Evolutionary conservation across 805 yeast species (phyloP).

Genomic region (Cyberlindnera sargentensis): DNA sequence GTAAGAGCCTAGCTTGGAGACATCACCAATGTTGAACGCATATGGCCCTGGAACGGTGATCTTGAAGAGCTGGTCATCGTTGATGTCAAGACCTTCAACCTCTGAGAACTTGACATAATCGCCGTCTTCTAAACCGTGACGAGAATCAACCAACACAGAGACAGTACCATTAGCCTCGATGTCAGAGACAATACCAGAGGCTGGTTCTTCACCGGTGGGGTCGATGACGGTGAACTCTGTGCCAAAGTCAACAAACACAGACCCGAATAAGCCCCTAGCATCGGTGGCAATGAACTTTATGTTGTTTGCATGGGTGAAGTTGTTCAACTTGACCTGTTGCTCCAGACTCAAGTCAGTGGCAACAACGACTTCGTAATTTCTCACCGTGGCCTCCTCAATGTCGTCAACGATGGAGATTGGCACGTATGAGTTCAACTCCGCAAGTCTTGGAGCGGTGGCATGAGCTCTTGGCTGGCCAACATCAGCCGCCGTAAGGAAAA

Average conservation of each 20-base stretch:
- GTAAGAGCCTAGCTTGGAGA: conserved; percentile 56
- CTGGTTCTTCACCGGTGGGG: conserved; percentile 89
- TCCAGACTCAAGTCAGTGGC: conserved; percentile 71
- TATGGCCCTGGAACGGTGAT: conserved; percentile 91
- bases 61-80: conserved; percentile 67
- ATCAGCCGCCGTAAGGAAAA: conserved; percentile 65
- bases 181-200: conserved; percentile 79
- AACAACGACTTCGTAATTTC: conserved; percentile 72
- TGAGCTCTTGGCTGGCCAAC: conserved; percentile 74
- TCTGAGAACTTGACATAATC: conserved; percentile 82
- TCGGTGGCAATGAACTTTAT: conserved; percentile 80
- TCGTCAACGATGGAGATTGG: conserved; percentile 65
- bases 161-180: conserved; percentile 85
- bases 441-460: conserved; percentile 58
- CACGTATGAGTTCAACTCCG: conserved; percentile 85
- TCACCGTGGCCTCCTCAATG: conserved; percentile 46
- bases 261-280: conserved; percentile 83
- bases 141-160: conserved; percentile 83
- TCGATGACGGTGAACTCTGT: conserved; percentile 72
- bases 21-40: conserved; percentile 67
- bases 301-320: conserved; percentile 61
- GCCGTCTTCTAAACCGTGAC: conserved; percentile 94
- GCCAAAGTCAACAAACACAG: conserved; percentile 87
- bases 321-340: conserved; percentile 68
- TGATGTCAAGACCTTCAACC: conserved; percentile 73